phyloP scores from a whole-genome alignment of 2,329 filamentous ascomycete species.

The Verticillium isaacii region DNA sequence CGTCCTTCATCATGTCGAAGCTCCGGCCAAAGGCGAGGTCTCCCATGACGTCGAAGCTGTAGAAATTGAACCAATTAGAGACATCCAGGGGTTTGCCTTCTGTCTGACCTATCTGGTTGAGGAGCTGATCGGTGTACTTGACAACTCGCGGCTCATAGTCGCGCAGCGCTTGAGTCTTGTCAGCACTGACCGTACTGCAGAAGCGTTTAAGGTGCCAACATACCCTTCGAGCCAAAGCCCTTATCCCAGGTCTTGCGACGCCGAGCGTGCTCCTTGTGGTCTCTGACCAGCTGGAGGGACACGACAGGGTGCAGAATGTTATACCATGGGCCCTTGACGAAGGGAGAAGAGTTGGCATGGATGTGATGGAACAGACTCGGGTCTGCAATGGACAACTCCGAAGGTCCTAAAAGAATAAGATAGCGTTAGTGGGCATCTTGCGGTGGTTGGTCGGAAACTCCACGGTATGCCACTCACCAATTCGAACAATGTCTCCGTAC shows the following conservation, averaged over 20 bases:
- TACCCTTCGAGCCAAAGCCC: slow-evolving; percentile 23
- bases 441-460: too few relatives aligned
- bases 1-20: slow-evolving; percentile 27
- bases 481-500: slow-evolving; percentile 24
- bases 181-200: neutral
- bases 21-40: slow-evolving; percentile 32
- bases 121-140: slow-evolving; percentile 17
- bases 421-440: neutral
- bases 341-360: slow-evolving; percentile 21
- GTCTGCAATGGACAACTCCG: slow-evolving; percentile 24
- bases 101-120: slow-evolving; percentile 16
- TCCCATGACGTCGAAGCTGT: slow-evolving; percentile 35
- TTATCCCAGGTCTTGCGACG: slow-evolving; percentile 28
- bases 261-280: slow-evolving; percentile 22
- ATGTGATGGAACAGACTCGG: slow-evolving; percentile 21
- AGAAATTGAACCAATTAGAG: slow-evolving; percentile 27
- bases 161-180: slow-evolving; percentile 9
- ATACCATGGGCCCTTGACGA: slow-evolving; percentile 28
- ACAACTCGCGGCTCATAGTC: slow-evolving; percentile 23
- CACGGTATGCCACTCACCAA: slow-evolving; percentile 13
- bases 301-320: slow-evolving; percentile 20
- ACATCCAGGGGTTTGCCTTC: slow-evolving; percentile 20
- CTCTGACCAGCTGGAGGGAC: slow-evolving; percentile 24
- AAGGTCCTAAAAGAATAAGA: slow-evolving; percentile 16
- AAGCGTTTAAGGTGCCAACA: neutral